A percentile compares a stretch with the other conserved stretches of the same genome.
phyloP scores from a whole-genome alignment of 352 stramenopile genomes.

The Globisporangium acanthophoron region DNA sequence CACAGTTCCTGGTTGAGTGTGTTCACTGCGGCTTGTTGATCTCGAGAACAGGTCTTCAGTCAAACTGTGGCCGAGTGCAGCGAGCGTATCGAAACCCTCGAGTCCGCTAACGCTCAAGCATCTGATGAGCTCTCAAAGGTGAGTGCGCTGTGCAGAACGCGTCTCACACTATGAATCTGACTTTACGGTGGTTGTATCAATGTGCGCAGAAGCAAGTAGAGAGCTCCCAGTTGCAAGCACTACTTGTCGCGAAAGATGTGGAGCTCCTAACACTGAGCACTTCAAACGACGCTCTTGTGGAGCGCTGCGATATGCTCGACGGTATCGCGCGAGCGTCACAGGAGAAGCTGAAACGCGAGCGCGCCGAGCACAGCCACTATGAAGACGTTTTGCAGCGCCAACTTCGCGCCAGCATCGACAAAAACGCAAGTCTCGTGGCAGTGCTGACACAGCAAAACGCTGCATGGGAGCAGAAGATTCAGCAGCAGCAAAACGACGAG shows the following conservation, averaged over 20 bases:
- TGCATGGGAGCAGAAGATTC: constrained; percentile 12
- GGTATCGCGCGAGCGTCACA: constrained; percentile 50
- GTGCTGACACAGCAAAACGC: constrained; percentile 32
- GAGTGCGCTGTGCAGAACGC: background rate
- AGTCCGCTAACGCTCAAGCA: constrained; percentile 7
- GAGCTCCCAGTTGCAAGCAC: constrained; percentile 12
- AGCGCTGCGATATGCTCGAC: constrained; percentile 50
- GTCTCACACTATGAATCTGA: background rate
- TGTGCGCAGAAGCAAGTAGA: constrained; percentile 21
- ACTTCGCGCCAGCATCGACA: constrained; percentile 36
- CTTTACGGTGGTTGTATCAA: background rate
- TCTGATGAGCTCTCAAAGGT: constrained; percentile 17
- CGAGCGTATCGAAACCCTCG: constrained; percentile 12
- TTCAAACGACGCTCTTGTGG: constrained; percentile 29
- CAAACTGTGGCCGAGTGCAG: too few relatives aligned
- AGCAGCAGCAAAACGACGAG: constrained; percentile 6
- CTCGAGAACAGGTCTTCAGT: too few relatives aligned
- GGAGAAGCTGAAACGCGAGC: constrained; percentile 49
- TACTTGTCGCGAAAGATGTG: constrained; percentile 26
- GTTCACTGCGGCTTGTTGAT: too few relatives aligned
- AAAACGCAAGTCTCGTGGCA: constrained; percentile 41
- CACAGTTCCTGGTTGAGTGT: too few relatives aligned
- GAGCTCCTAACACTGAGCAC: constrained; percentile 31
- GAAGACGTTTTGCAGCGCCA: constrained; percentile 43
- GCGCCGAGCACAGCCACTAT: constrained; percentile 34